Base-by-base conservation (phyloP, 495 filamentous ascomycete genomes). In the Xylaria flabelliformis region DNA sequence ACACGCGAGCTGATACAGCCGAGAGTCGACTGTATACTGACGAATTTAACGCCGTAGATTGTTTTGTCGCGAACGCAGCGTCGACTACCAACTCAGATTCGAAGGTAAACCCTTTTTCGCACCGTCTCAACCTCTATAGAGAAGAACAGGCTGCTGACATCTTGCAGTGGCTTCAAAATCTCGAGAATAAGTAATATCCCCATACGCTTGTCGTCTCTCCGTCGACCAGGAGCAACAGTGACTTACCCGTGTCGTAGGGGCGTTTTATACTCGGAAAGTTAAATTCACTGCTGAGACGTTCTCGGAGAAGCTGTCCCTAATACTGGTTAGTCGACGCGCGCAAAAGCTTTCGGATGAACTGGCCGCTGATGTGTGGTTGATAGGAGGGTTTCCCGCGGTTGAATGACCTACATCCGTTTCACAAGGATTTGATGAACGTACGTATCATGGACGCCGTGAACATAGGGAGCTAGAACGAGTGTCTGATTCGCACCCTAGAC, bases 221-320 rank as follows among this genome's bases (percentile, higher is more conserved):
- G 8, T 8, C n/a, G n/a, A 42, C 4, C 21, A 3, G 21, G 15
- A 26, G 5, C 34, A 12, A 21, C 6, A 26, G 41, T 61, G 26
- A 41, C 67, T 69, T 44, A 69, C 41, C 9, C 51, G 67, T 19
- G 39, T 26, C 34, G 15, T 71, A 64, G 67, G 74, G 91, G 93
- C 90, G 69, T 98, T 97, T 86, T 97, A 97, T 80, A 97, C 94
- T 71, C 89, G 96, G 80, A 98, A 99, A 83, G 96, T 98, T 87
- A 99, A 98, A 82, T 98, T 92, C 81, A 98, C 96, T n/a, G 91
- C 95, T 78, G 95, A 98, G 83, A 98, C 96, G 53, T 98, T 98
- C 82, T 89, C 90, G 67, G 96, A 99, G 76, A 97, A 98, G 84
- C 90, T 99, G 71, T 90, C 70, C 15, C 48, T 72, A 19, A 72